Conservation (phyloP, 176 grass and related monocot genomes). For the Zoysia pacifica region DNA sequence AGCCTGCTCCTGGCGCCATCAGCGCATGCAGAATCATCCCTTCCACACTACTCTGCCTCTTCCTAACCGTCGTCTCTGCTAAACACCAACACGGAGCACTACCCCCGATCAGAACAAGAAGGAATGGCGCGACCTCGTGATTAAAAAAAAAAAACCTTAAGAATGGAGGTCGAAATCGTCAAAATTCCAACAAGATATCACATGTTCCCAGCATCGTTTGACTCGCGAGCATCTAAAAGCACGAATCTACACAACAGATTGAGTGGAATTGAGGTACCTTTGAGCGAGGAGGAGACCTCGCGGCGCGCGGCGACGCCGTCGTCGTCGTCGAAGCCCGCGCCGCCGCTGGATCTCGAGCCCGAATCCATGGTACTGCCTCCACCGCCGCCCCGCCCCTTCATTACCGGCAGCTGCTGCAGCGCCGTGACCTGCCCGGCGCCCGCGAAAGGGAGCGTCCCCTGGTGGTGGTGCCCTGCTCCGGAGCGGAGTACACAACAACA, state of each 20-base stretch:
- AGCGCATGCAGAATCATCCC: slow-evolving; percentile 5
- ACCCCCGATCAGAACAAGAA: slow-evolving; percentile 11
- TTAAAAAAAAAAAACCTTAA: background rate
- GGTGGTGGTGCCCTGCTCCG: slow-evolving; percentile 49
- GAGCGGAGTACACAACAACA: slow-evolving; percentile 23
- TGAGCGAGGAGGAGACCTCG: slow-evolving; percentile 81
- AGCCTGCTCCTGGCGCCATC: background rate
- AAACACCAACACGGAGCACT: slow-evolving; percentile 36
- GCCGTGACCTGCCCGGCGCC: slow-evolving; percentile 34
- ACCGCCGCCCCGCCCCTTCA: slow-evolving; percentile 31
- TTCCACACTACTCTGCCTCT: slow-evolving; percentile 21
- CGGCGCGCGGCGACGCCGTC: slow-evolving; percentile 65
- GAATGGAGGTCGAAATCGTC: background rate
- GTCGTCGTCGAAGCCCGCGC: slow-evolving; percentile 80
- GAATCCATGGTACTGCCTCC: slow-evolving; percentile 61
- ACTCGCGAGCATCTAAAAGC: background rate
- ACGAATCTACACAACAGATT: background rate
- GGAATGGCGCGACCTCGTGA: slow-evolving; percentile 3
- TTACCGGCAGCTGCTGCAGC: slow-evolving; percentile 37
- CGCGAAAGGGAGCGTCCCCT: slow-evolving; percentile 68
- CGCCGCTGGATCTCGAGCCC: slow-evolving; percentile 79
- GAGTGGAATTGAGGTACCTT: slow-evolving; percentile 55
- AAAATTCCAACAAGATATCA: background rate
- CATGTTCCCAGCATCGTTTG: background rate
- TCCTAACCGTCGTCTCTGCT: slow-evolving; percentile 49